These are phyloP conservation scores for Oryza coarctata DNA, from an alignment of 176 grass and related monocot genomes.

Conservation along the genomic window DNA sequence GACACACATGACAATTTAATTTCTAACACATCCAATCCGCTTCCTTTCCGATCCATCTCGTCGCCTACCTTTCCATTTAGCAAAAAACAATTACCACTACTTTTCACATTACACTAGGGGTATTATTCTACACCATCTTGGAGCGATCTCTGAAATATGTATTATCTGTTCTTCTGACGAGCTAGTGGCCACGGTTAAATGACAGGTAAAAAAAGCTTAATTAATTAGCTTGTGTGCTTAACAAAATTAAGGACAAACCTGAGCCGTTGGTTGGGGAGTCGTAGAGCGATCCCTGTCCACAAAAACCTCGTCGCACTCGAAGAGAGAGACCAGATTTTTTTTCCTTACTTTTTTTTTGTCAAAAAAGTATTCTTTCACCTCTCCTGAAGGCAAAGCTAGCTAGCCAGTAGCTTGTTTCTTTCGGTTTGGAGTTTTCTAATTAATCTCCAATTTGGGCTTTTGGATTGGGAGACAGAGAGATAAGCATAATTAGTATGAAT, in stretches of 20 bases:
- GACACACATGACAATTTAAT: background rate
- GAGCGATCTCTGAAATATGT: background rate
- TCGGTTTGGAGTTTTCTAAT: background rate
- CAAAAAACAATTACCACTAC: background rate
- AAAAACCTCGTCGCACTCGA: constrained; percentile 46
- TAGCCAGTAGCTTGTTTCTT: background rate
- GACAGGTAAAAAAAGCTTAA: background rate
- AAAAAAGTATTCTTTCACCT: background rate
- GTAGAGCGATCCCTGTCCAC: constrained; percentile 55
- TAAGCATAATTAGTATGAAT: background rate
- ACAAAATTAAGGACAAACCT: background rate
- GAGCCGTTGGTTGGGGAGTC: constrained; percentile 40
- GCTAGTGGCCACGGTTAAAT: constrained; percentile 27
- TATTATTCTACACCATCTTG: background rate
- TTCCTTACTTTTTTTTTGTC: background rate
- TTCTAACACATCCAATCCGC: background rate
- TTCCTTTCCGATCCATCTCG: background rate
- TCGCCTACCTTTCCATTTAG: background rate
- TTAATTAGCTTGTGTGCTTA: background rate
- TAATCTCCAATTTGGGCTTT: background rate
- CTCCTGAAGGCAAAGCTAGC: constrained; percentile 14
- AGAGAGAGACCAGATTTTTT: constrained; percentile 12
- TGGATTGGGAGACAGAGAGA: background rate
- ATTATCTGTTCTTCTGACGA: background rate
- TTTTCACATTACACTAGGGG: constrained; percentile 5